Percentiles rank a stretch among this genome's conserved stretches.
These are phyloP conservation scores for Chimonanthus salicifolius DNA, from an alignment of 164 flowering plant species.

Conservation along the genomic window DNA sequence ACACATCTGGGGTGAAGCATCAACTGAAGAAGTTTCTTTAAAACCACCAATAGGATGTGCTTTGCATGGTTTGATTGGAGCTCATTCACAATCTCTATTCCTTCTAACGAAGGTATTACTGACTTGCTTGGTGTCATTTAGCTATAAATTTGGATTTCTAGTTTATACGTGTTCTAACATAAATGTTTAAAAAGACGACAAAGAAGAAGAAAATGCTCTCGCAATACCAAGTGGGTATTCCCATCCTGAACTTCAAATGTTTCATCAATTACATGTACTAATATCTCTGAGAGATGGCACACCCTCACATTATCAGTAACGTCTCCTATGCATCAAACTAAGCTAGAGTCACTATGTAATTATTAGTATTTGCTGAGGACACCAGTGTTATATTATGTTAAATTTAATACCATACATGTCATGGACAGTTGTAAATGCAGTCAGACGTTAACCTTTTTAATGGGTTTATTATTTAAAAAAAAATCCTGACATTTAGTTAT, in stretches of 20 bases:
- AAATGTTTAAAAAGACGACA: no score
- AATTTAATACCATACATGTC: no score
- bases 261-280: no score
- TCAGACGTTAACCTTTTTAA: no score
- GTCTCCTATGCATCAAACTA: background rate
- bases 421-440: no score
- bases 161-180: background rate
- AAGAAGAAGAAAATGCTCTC: background rate
- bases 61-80: conserved; percentile 44
- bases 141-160: background rate
- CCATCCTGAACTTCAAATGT: background rate
- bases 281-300: background rate
- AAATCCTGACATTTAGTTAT: no score
- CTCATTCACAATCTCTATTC: conserved; percentile 63
- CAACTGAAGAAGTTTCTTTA: conserved; percentile 33
- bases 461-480: no score
- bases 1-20: conserved; percentile 55
- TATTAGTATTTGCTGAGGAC: no score
- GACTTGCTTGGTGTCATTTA: conserved; percentile 6
- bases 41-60: conserved; percentile 38
- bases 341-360: background rate
- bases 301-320: background rate
- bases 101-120: conserved; percentile 62
- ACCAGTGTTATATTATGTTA: no score
- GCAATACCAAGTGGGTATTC: background rate